Base-by-base conservation (phyloP, 306 rosid species). In the Prunus kanzakura region DNA sequence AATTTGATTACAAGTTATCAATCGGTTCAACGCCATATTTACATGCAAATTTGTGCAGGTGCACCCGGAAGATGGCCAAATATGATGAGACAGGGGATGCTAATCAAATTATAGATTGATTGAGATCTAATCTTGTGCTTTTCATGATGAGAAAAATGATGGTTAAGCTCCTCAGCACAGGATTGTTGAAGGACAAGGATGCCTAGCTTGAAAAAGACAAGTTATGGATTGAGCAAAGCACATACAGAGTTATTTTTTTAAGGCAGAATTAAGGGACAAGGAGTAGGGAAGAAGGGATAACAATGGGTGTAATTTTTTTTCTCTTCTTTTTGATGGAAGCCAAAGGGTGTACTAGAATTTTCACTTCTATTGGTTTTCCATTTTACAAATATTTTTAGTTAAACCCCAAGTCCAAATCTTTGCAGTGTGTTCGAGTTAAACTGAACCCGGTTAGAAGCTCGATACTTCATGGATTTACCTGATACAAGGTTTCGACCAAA, bases 31-130 rank as follows among this genome's bases (percentile, higher is more conserved):
- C 46, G 29, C 25, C 29, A 27, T 18, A 61, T 46, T 60, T 12
- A 8, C 18, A 18, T 22, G 55, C 5, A 14, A 32, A 63, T 38
- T 29, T 65, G 60, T 79, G 77, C 90, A 90, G 93, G 79, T 89
- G 80, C 62, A 64, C 51, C 87, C 87, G 2, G 85, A 70, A 29
- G 78, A 72, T 69, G 58, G 32, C 51, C 49, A 75, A 79, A 54
- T 23, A 22, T 77, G 76, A 79, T 15, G 84, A 78, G 43, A 72
- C 47, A 45, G 27, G 32, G 62, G 67, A 23, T 11, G 16, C 47
- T 61, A 68, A 72, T 27, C 71, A 78, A 79, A 80, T 70, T 65
- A 71, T 72, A 70, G 60, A 78, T 14, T 8, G 64, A 35, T 3
- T n/a, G 50, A 65, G 35, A 64, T n/a, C n/a, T 58, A 56, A 71